phyloP scores from a whole-genome alignment of 1,284 basidiomycete genomes.

The Crepidotus sp. region DNA sequence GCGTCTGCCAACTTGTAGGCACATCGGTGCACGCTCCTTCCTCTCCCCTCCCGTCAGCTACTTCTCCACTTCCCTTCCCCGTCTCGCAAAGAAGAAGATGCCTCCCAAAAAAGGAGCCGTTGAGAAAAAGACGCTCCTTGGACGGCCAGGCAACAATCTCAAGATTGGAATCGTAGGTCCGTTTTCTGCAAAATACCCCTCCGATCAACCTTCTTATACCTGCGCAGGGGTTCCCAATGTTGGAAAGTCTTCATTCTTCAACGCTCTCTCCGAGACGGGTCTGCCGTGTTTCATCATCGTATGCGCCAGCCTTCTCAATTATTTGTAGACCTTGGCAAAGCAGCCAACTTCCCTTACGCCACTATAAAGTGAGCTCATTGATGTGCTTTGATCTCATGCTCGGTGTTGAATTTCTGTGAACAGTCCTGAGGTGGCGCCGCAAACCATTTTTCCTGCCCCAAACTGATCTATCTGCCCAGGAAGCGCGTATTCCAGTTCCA shows the following conservation, averaged over 20 bases:
- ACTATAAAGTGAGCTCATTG: slow-evolving; percentile 49
- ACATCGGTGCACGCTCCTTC: neutral
- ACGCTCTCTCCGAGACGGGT: slow-evolving; percentile 88
- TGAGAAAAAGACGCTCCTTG: slow-evolving; percentile 83
- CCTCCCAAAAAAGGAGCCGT: slow-evolving; percentile 76
- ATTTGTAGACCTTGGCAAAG: slow-evolving; percentile 81
- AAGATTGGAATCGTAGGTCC: slow-evolving; percentile 95
- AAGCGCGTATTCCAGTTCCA: slow-evolving; percentile 96
- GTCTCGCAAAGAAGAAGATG: slow-evolving; percentile 51
- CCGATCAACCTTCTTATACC: slow-evolving; percentile 6
- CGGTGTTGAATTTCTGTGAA: slow-evolving; percentile 7
- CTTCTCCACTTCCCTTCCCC: slow-evolving; percentile 10
- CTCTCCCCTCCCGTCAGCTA: neutral
- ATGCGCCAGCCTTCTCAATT: slow-evolving; percentile 11
- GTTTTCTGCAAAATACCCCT: slow-evolving; percentile 28
- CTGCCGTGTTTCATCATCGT: slow-evolving; percentile 10
- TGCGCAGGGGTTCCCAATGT: slow-evolving; percentile 80
- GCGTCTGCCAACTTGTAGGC: no score
- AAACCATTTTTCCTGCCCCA: neutral
- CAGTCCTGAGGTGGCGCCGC: slow-evolving; percentile 16
- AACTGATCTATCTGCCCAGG: slow-evolving; percentile 26
- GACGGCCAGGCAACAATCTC: slow-evolving; percentile 87
- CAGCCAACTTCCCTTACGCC: slow-evolving; percentile 98
- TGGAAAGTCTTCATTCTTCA: slow-evolving; percentile 93
- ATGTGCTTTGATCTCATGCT: slow-evolving; percentile 8